Evolutionary conservation across 805 yeast species (phyloP).

Genomic region (Zygoascus biomembranicola): DNA sequence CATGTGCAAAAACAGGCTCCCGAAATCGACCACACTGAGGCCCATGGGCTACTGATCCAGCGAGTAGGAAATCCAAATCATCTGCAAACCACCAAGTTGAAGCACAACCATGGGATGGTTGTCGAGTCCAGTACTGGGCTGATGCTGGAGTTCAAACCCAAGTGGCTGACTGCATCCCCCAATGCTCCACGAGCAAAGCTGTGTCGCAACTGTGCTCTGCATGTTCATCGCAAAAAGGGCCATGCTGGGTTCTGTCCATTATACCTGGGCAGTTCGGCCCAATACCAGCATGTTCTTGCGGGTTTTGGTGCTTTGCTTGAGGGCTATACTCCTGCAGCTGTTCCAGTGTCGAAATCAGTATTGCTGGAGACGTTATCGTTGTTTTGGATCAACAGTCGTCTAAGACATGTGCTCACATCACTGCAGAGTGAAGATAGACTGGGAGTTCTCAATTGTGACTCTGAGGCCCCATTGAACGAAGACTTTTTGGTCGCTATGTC

Average conservation of each 20-base stretch:
- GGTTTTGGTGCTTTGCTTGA: slow-evolving; percentile 27
- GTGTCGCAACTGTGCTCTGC: slow-evolving; percentile 53
- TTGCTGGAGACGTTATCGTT: slow-evolving; percentile 18
- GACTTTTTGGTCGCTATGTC: slow-evolving; percentile 40
- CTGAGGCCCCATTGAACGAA: slow-evolving; percentile 29
- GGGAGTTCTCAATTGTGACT: slow-evolving; percentile 17
- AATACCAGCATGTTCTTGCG: slow-evolving; percentile 14
- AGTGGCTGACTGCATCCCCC: slow-evolving; percentile 46
- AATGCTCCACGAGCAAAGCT: slow-evolving; percentile 32
- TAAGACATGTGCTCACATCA: slow-evolving; percentile 22
- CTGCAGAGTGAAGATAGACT: slow-evolving; percentile 24
- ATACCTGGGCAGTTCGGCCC: slow-evolving; percentile 31
- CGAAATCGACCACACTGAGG: background rate
- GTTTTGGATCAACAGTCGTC: slow-evolving; percentile 11
- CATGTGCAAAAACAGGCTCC: background rate
- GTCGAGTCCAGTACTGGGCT: slow-evolving; percentile 3
- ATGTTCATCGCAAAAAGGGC: slow-evolving; percentile 21
- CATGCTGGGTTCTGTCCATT: slow-evolving; percentile 39
- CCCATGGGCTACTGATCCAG: background rate
- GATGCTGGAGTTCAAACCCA: slow-evolving; percentile 49
- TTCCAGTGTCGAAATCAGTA: background rate
- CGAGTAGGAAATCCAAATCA: background rate
- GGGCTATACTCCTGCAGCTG: background rate
- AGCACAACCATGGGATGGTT: background rate
- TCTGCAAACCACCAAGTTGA: background rate